phyloP scores from a whole-genome alignment of 345 rosid species.

The Rhodomyrtus tomentosa region DNA sequence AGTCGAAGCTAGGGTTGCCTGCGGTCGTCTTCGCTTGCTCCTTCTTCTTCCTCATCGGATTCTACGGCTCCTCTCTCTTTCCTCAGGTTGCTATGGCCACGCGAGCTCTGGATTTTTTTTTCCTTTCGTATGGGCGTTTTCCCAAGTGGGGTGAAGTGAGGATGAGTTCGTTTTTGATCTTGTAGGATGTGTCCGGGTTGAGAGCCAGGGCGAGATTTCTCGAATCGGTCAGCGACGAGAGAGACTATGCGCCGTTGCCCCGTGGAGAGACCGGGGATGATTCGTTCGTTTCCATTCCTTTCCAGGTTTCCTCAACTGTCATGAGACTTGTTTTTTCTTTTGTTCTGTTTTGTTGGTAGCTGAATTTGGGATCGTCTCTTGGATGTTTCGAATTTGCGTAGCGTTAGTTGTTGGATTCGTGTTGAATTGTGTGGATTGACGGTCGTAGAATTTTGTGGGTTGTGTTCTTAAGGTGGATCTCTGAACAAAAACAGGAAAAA shows the following conservation, averaged over 20 bases:
- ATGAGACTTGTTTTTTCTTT: not conserved
- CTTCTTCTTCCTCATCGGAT: constrained; percentile 43
- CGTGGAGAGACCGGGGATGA: constrained; percentile 38
- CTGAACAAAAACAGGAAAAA: not conserved
- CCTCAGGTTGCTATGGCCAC: constrained; percentile 22
- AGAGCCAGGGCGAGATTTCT: constrained; percentile 10
- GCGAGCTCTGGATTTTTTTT: not conserved
- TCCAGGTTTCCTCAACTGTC: constrained; percentile 26
- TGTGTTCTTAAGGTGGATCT: not conserved
- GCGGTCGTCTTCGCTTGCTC: constrained; percentile 13
- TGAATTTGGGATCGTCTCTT: not conserved
- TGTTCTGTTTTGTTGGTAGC: not conserved
- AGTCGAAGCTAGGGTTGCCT: constrained; percentile 20
- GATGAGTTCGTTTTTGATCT: not conserved
- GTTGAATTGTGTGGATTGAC: not conserved
- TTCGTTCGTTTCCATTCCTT: constrained; percentile 32
- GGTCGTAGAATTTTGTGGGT: not conserved
- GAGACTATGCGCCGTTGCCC: constrained; percentile 11
- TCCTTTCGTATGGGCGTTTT: not conserved
- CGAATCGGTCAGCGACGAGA: constrained; percentile 12
- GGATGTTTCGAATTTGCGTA: not conserved
- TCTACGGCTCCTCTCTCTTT: constrained; percentile 24
- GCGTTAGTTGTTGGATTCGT: not conserved
- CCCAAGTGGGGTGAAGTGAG: not conserved
- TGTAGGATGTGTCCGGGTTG: constrained; percentile 5